Evolutionary conservation across 345 rosid species (phyloP).

Genomic region (Zanthoxylum bungeanum): DNA sequence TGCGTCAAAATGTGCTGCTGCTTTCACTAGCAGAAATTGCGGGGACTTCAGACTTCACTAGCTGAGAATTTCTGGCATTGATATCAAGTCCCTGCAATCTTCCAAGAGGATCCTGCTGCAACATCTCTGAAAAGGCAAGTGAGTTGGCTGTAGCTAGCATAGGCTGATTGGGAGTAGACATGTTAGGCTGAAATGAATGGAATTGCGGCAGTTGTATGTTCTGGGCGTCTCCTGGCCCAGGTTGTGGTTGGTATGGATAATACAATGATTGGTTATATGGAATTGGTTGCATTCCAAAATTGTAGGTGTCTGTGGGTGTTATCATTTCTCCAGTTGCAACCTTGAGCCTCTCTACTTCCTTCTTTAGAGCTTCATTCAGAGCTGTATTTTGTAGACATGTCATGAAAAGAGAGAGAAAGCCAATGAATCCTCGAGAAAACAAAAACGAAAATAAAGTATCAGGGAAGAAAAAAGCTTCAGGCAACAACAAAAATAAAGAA

Average conservation of each 20-base stretch:
- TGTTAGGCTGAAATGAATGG: slow-evolving; percentile 49
- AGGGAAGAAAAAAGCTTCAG: too few species aligned
- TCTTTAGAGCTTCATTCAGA: slow-evolving; percentile 76
- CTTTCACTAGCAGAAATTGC: slow-evolving; percentile 70
- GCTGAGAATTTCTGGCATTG: slow-evolving; percentile 50
- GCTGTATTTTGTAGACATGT: slow-evolving; percentile 38
- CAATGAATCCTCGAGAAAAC: background rate
- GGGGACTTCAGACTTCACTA: slow-evolving; percentile 65
- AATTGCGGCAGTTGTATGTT: slow-evolving; percentile 53
- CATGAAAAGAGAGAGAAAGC: slow-evolving; percentile 1
- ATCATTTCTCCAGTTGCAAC: slow-evolving; percentile 66
- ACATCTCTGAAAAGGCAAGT: slow-evolving; percentile 49
- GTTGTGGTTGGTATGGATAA: slow-evolving; percentile 46
- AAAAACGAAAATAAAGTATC: too few species aligned
- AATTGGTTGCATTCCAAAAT: slow-evolving; percentile 65
- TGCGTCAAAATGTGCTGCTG: slow-evolving; percentile 55
- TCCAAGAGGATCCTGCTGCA: slow-evolving; percentile 68
- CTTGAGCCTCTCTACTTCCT: slow-evolving; percentile 88
- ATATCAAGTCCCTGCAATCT: slow-evolving; percentile 84
- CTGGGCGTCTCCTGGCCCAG: slow-evolving; percentile 32
- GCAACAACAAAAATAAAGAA: background rate
- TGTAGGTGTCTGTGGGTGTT: slow-evolving; percentile 57
- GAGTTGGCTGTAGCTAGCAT: slow-evolving; percentile 34
- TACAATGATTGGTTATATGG: slow-evolving; percentile 46
- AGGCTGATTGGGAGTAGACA: slow-evolving; percentile 34